phyloP scores from a whole-genome alignment of 139 green algal genomes.

The Tetradesmus obliquus region DNA sequence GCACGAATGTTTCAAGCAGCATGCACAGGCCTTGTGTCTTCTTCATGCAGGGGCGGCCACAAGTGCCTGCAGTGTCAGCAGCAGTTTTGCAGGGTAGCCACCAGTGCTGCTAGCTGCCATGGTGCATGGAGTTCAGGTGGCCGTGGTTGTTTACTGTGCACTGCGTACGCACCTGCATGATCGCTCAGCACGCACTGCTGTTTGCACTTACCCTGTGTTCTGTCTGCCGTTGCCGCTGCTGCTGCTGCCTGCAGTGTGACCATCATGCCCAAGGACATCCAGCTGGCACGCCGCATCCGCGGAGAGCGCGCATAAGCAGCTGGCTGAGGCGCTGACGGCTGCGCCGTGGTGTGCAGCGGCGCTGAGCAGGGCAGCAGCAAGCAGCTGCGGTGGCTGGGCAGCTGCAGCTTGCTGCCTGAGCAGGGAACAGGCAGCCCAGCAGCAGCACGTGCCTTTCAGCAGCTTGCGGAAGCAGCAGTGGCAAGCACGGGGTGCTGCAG shows the following conservation, averaged over 20 bases:
- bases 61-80: too few relatives aligned
- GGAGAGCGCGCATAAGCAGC: conserved; percentile 81
- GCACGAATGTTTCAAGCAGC: neutral
- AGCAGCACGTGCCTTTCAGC: neutral
- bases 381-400: neutral
- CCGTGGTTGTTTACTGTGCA: too few relatives aligned
- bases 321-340: neutral
- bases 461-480: neutral
- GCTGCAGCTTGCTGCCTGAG: neutral
- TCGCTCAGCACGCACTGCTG: too few relatives aligned
- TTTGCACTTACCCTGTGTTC: neutral
- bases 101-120: too few relatives aligned
- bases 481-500: neutral
- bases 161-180: too few relatives aligned
- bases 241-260: conserved; percentile 71
- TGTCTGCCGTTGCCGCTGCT: neutral
- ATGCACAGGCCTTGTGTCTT: neutral
- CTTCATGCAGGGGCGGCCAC: too few relatives aligned
- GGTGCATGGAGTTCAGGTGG: too few relatives aligned
- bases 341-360: too few relatives aligned
- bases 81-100: too few relatives aligned
- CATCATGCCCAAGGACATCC: conserved; percentile 98
- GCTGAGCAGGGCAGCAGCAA: neutral
- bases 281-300: conserved; percentile 92
- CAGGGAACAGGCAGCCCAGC: neutral